phyloP scores from a whole-genome alignment of 805 yeast genomes.

The Barnettozyma sucrosica region DNA sequence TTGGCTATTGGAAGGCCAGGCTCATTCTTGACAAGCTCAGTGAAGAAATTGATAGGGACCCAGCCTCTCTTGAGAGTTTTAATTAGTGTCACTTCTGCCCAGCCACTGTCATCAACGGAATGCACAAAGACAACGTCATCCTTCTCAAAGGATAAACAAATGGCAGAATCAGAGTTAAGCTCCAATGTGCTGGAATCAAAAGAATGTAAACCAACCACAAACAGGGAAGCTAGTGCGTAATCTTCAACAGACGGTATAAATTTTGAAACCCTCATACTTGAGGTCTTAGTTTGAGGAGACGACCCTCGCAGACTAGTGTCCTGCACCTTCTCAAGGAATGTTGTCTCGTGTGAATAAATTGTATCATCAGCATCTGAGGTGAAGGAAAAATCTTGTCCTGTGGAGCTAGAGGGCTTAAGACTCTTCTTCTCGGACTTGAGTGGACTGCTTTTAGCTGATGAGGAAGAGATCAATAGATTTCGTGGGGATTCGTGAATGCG shows the following conservation, averaged over 20 bases:
- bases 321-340: conserved; percentile 1
- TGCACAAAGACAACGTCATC: conserved; percentile 74
- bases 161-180: conserved; percentile 59
- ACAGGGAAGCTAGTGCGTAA: conserved; percentile 46
- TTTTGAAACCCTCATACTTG: background rate
- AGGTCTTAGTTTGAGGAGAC: background rate
- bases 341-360: conserved; percentile 18
- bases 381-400: conserved; percentile 9
- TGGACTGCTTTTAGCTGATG: background rate
- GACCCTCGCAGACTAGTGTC: background rate
- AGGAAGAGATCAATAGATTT: background rate
- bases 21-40: conserved; percentile 34
- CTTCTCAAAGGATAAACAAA: conserved; percentile 66
- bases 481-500: conserved; percentile 3
- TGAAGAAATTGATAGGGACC: conserved; percentile 81
- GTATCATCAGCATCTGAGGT: conserved; percentile 16
- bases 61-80: conserved; percentile 66
- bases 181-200: conserved; percentile 56
- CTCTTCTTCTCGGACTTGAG: background rate
- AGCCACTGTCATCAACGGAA: conserved; percentile 73
- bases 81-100: conserved; percentile 80
- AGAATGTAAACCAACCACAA: conserved; percentile 52
- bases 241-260: conserved; percentile 19
- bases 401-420: background rate
- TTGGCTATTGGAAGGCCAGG: conserved; percentile 3